Conservation (phyloP, 1,284 basidiomycete genomes). For the Melampsora americana region DNA sequence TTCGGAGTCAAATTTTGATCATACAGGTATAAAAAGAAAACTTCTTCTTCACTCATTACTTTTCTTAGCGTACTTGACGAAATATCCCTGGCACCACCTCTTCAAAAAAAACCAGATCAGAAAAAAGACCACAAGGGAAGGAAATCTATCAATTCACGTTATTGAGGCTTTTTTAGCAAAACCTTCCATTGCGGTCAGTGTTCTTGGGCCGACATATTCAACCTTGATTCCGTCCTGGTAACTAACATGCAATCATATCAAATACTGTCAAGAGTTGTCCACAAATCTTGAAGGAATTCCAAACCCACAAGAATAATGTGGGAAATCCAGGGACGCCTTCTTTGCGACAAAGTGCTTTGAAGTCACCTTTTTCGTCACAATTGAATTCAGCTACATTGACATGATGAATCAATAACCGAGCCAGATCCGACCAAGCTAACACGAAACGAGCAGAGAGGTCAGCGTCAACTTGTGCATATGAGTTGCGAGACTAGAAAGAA, state of each 20-base stretch:
- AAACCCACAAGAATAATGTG: conserved; percentile 27
- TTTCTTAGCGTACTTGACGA: conserved; percentile 5
- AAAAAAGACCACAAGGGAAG: background rate
- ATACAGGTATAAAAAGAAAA: conserved; percentile 35
- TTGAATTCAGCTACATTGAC: conserved; percentile 32
- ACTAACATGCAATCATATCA: background rate
- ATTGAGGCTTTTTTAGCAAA: conserved; percentile 13
- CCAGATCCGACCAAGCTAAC: conserved; percentile 33
- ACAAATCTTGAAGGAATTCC: background rate
- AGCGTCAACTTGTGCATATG: background rate
- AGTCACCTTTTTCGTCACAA: conserved; percentile 3
- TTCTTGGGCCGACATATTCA: conserved; percentile 20
- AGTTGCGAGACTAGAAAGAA: background rate
- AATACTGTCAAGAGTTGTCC: background rate
- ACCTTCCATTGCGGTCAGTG: background rate
- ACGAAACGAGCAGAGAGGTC: background rate
- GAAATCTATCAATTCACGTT: conserved; percentile 11
- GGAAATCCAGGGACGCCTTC: conserved; percentile 19
- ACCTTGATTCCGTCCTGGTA: conserved; percentile 29
- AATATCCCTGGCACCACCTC: conserved; percentile 13
- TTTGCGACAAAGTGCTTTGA: conserved; percentile 7
- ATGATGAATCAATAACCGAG: background rate
- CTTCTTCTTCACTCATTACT: conserved; percentile 1
- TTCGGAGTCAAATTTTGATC: background rate
- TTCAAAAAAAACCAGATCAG: background rate